Percentiles rank a stretch among this genome's conserved stretches.
phyloP scores from a whole-genome alignment of 1,139 yeast genomes.

The Sugiyamaella pinicola region DNA sequence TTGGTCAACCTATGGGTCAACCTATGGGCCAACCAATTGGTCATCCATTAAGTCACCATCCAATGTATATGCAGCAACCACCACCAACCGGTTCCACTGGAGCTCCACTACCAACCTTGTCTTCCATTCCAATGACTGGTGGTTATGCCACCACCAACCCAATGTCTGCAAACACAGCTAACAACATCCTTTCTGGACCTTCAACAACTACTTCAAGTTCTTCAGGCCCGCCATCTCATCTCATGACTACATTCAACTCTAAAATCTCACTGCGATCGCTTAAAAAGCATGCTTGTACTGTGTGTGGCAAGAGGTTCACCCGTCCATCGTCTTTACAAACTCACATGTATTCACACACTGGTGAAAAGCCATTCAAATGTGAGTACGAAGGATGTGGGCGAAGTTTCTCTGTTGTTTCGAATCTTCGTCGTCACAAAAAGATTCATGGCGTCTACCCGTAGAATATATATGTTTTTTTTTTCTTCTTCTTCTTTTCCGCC shows the following conservation, averaged over 20 bases:
- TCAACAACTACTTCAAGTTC: background rate
- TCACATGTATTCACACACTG: conserved; percentile 83
- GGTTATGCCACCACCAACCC: conserved; percentile 2
- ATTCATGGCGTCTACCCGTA: conserved; percentile 52
- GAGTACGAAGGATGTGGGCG: conserved; percentile 67
- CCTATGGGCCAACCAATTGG: conserved; percentile 19
- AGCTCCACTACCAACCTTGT: conserved; percentile 18
- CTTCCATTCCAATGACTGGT: conserved; percentile 6
- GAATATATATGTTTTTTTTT: conserved; percentile 34
- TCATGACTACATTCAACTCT: conserved; percentile 38
- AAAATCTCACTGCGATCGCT: conserved; percentile 33
- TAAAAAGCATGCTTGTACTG: conserved; percentile 53
- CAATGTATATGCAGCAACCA: conserved; percentile 18
- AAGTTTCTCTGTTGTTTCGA: conserved; percentile 74
- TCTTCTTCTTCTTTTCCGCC: background rate
- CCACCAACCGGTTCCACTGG: conserved; percentile 10
- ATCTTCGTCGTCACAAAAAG: conserved; percentile 75
- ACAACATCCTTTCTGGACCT: background rate
- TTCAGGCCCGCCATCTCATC: conserved; percentile 34
- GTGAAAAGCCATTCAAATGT: conserved; percentile 78
- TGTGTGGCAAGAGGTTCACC: conserved; percentile 77
- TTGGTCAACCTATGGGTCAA: conserved; percentile 18
- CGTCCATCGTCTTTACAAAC: conserved; percentile 81
- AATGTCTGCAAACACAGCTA: background rate
- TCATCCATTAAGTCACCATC: conserved; percentile 17